Conservation (phyloP, 768 basidiomycete species). For the Cyclocybe cylindracea region DNA sequence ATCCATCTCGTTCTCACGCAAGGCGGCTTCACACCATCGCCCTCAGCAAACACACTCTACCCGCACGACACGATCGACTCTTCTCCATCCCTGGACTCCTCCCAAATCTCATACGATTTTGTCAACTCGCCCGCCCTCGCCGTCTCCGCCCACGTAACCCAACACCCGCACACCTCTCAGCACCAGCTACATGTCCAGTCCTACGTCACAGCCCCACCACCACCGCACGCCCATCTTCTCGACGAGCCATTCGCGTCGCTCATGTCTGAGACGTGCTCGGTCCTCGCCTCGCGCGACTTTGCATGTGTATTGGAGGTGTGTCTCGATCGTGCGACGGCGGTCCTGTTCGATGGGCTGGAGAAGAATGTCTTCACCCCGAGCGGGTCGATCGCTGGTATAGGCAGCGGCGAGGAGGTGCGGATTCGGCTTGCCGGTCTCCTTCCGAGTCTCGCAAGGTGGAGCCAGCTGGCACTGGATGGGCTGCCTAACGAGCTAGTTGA, state of each 20-base stretch:
- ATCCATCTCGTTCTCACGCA: conserved; percentile 69
- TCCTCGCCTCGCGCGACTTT: conserved; percentile 72
- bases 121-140: conserved; percentile 23
- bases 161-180: neutral
- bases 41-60: conserved; percentile 8
- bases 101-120: conserved; percentile 32
- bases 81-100: conserved; percentile 27
- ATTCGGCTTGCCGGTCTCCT: conserved; percentile 79
- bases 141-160: conserved; percentile 8
- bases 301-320: conserved; percentile 68
- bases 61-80: conserved; percentile 11
- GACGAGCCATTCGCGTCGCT: conserved; percentile 60
- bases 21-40: conserved; percentile 46
- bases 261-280: conserved; percentile 65
- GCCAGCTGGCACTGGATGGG: conserved; percentile 62
- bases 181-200: conserved; percentile 1
- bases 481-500: conserved; percentile 83
- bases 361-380: conserved; percentile 53
- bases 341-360: conserved; percentile 65
- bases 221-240: conserved; percentile 29
- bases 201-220: conserved; percentile 13
- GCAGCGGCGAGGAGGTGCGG: conserved; percentile 41
- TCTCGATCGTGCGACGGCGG: conserved; percentile 67
- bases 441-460: conserved; percentile 81
- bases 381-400: conserved; percentile 7